Evolutionary conservation across 352 stramenopile genomes (phyloP).

Genomic region (Globisporangium takayamanum): DNA sequence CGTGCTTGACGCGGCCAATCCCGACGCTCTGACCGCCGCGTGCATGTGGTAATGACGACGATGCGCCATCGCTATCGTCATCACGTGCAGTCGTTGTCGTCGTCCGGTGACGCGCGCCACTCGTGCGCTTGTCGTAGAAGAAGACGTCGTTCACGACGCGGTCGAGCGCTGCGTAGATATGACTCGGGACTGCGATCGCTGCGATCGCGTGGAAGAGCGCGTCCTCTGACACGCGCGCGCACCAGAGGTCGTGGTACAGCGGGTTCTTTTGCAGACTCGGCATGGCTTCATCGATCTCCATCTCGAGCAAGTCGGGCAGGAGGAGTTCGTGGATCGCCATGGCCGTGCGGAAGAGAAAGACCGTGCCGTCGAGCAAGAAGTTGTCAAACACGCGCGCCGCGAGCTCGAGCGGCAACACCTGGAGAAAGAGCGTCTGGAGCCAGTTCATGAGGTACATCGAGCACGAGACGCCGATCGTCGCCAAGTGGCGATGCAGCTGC

Average conservation of each 20-base stretch:
- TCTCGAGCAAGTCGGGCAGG: slow-evolving; percentile 33
- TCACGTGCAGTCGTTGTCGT: slow-evolving; percentile 12
- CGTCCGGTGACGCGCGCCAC: background rate
- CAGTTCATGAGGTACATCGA: slow-evolving; percentile 89
- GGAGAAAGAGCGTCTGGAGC: slow-evolving; percentile 82
- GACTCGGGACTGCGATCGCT: slow-evolving; percentile 51
- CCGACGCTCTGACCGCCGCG: slow-evolving; percentile 54
- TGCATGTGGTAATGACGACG: slow-evolving; percentile 15
- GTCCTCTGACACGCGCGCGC: slow-evolving; percentile 50
- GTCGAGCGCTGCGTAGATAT: slow-evolving; percentile 66
- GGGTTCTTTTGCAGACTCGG: slow-evolving; percentile 66
- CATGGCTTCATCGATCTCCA: slow-evolving; percentile 71
- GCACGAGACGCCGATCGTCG: slow-evolving; percentile 45
- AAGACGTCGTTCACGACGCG: slow-evolving; percentile 80
- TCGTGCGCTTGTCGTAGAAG: slow-evolving; percentile 65
- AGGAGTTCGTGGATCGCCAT: slow-evolving; percentile 81
- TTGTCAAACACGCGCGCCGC: slow-evolving; percentile 76
- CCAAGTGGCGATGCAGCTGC: slow-evolving; percentile 46
- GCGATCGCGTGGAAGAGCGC: slow-evolving; percentile 62
- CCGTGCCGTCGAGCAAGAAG: slow-evolving; percentile 80
- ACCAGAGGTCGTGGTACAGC: slow-evolving; percentile 59
- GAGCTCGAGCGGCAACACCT: slow-evolving; percentile 74
- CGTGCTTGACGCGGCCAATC: slow-evolving; percentile 62
- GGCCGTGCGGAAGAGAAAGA: slow-evolving; percentile 75
- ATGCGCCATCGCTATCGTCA: slow-evolving; percentile 21